Evolutionary conservation across 2,329 filamentous ascomycete genomes (phyloP), one percentile per base, ranked within the genome.

Genomic region (Trichoderma atroviride): DNA sequence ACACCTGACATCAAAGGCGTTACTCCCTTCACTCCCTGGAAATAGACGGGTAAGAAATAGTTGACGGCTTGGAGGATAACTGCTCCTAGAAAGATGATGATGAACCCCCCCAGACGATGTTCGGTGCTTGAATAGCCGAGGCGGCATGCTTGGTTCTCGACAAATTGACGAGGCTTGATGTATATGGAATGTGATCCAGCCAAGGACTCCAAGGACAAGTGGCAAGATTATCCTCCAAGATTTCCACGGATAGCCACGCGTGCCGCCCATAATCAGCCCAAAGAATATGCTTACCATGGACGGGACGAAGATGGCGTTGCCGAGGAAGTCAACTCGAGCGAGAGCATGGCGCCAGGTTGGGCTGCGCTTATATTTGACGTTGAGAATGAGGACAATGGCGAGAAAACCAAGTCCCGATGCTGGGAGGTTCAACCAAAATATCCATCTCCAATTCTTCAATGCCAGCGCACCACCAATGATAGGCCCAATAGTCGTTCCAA

Each of bases 41-140:
- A 86, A 73, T 85, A 86, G 11, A 86, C 74, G 0, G 84, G 82
- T 0, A 84, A 71, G 69, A 84, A 84, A 73, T 80, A 82, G 24
- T 59, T 68, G n/a, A 70, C 37, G 40, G 40, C 63, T 3, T 65
- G 68, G 13, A 69, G 52, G 4, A 79, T 61, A 4, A 75, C 72
- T 22, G 75, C 77, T 0, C 79, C 81, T 3, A 83, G 66, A 16
- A 75, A 76, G 62, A 75, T 77, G 1, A 79, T 72, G 31, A 66
- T 59, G 33, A 69, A 64, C 1, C n/a, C 74, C 74, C 61, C 52
- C 77, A 61, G 6, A 81, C 70, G 22, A 80, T 71, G 10, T 71
- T 7, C 70, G 35, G 33, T 70, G 70, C 24, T 53, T 31, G 35
- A 73, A 72, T 7, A 73, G 59, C 10, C 69, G 70, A 29, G 61